Conservation (phyloP, 2,329 filamentous ascomycete genomes). For the Penicillium sp. region DNA sequence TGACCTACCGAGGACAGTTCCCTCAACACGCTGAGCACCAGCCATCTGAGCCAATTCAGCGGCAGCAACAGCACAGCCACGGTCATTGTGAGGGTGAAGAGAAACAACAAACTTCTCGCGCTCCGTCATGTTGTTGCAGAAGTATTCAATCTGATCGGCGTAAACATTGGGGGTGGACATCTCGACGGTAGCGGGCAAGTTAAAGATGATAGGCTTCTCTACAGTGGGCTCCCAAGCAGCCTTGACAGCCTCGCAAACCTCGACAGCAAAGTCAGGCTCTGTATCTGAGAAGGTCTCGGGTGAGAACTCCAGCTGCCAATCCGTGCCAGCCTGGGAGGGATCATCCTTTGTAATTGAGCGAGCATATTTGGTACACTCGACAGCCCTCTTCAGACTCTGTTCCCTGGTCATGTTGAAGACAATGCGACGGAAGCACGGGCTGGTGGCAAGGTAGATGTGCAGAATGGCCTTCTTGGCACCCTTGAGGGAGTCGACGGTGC, state of each 20-base stretch:
- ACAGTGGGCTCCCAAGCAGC: conserved; percentile 81
- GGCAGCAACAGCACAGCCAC: conserved; percentile 84
- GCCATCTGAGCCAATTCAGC: conserved; percentile 95
- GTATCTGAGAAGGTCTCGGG: conserved; percentile 79
- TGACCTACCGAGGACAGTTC: conserved; percentile 76
- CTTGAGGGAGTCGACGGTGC: conserved; percentile 83
- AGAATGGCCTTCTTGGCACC: conserved; percentile 92
- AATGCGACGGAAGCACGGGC: conserved; percentile 88
- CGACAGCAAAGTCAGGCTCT: conserved; percentile 74
- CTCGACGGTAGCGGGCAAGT: conserved; percentile 93
- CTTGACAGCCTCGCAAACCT: conserved; percentile 91
- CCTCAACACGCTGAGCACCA: conserved; percentile 89
- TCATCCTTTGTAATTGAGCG: conserved; percentile 84
- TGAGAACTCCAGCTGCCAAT: conserved; percentile 53
- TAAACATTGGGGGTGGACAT: conserved; percentile 93
- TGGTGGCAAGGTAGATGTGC: conserved; percentile 94
- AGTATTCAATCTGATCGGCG: conserved; percentile 94
- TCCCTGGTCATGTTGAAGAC: conserved; percentile 86
- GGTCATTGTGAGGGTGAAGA: conserved; percentile 91
- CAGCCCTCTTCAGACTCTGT: conserved; percentile 76
- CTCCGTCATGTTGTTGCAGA: conserved; percentile 80
- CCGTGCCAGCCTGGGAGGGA: conserved; percentile 54
- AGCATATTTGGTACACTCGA: conserved; percentile 81
- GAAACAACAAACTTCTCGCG: conserved; percentile 85
- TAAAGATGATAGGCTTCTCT: conserved; percentile 88